A percentile compares a stretch with the other conserved stretches of the same genome.
These are phyloP conservation scores for Cupressus sempervirens DNA, from an alignment of 75 land plant genomes.

Conservation along the genomic window DNA sequence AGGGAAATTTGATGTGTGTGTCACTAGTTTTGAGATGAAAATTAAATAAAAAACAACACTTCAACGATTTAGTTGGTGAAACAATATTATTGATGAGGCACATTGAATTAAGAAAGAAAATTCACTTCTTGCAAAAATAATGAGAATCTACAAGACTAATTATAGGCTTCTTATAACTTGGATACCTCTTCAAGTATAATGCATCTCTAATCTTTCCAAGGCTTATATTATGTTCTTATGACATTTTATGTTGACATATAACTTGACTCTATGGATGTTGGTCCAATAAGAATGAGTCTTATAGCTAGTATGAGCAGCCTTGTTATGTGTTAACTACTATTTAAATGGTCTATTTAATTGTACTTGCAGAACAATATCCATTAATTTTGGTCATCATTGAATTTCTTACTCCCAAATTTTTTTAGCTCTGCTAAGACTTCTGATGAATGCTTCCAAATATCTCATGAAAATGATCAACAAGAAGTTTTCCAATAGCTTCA, in stretches of 20 bases:
- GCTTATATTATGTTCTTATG: neutral
- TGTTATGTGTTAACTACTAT: neutral
- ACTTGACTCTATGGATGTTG: neutral
- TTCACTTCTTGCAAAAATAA: conserved; percentile 97
- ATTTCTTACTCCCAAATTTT: conserved; percentile 92
- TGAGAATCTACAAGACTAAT: conserved; percentile 90
- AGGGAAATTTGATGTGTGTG: conserved; percentile 97
- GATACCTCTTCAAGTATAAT: conserved; percentile 90
- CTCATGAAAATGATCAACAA: conserved; percentile 98
- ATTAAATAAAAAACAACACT: too few species aligned
- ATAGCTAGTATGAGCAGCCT: neutral
- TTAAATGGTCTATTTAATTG: neutral
- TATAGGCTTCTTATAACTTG: conserved; percentile 96
- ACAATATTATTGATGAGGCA: conserved; percentile 98
- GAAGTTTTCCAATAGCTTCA: conserved; percentile 99
- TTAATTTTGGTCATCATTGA: conserved; percentile 95
- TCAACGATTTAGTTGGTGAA: conserved; percentile 98
- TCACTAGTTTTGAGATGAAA: conserved; percentile 99
- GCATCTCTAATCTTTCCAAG: neutral
- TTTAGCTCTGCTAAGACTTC: conserved; percentile 99
- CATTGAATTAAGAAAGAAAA: conserved; percentile 98
- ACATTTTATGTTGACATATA: neutral
- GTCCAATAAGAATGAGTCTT: neutral
- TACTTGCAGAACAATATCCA: conserved; percentile 88
- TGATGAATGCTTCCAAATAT: conserved; percentile 99